Evolutionary conservation across 2,329 filamentous ascomycete species (phyloP).

Genomic region (Exutisphaerella laricina): DNA sequence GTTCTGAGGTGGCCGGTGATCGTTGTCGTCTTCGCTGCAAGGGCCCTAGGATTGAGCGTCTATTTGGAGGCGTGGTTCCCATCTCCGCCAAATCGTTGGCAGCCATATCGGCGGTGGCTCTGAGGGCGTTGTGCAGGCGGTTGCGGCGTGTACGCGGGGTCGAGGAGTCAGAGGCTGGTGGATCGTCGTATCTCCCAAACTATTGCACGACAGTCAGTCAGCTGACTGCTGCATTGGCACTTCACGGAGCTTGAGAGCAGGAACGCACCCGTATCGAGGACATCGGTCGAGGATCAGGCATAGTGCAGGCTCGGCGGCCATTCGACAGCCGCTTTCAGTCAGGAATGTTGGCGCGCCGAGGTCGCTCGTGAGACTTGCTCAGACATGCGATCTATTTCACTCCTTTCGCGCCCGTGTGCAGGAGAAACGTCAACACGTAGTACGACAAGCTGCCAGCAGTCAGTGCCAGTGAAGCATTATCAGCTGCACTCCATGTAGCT

Average conservation of each 20-base stretch:
- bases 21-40: constrained; percentile 19
- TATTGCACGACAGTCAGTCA: constrained; percentile 16
- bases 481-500: no score
- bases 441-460: no score
- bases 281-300: constrained; percentile 22
- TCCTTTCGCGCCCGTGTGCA: no score
- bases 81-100: constrained; percentile 20
- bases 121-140: constrained; percentile 32
- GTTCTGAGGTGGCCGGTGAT: constrained; percentile 17
- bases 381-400: no score
- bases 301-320: constrained; percentile 3
- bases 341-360: not conserved
- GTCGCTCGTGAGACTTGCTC: no score
- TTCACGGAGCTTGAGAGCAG: not conserved
- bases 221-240: constrained; percentile 5
- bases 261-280: constrained; percentile 20
- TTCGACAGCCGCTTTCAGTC: constrained; percentile 5
- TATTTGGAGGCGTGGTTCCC: constrained; percentile 10
- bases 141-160: constrained; percentile 30
- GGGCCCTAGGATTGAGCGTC: constrained; percentile 11
- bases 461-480: no score
- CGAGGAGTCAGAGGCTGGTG: constrained; percentile 36
- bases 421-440: no score
- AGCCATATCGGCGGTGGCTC: constrained; percentile 32
- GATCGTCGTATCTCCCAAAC: constrained; percentile 42